Evolutionary conservation across 345 rosid genomes (phyloP), one percentile per base, ranked within the genome.

Genomic region (Boechera divaricarpa): DNA sequence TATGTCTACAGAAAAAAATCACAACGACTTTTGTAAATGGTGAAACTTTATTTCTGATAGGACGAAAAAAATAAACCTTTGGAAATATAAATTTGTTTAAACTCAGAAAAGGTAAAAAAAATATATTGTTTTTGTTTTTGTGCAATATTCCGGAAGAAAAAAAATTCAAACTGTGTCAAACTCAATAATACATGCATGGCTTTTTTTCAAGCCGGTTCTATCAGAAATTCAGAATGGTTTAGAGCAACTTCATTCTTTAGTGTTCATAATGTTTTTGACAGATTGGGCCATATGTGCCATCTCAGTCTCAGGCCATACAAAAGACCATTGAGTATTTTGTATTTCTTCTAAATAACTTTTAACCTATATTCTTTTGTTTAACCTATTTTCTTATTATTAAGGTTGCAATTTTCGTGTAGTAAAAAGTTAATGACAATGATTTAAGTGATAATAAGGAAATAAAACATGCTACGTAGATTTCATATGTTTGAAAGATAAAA

Each of bases 231-330:
- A 44, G 53, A n/a, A 47, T 42, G 33, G 45, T 0, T 4, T n/a
- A 32, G 55, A 45, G 5, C 16, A 18, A 8, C 4, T n/a, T 42
- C 28, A 32, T 5, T 38, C 18, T 42, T 69, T 1, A 57, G 44
- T 44, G 35, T 47, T 33, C 52, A 26, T 26, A 10, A 16, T 38
- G 16, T 39, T 51, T n/a, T 24, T 36, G 1, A 52, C 21, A 73
- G 35, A 39, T 21, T 63, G 62, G 69, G 24, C 42, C 44, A 60
- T 35, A 59, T 13, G 75, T 49, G 38, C 29, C 60, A 36, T 48
- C 60, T 28, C 12, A 16, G 39, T 38, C 77, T n/a, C 16, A 45
- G 16, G 7, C 49, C 69, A 63, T 9, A 48, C 16, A 45, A 64
- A 32, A 64, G 55, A 42, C 29, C 32, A 51, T 7, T 32, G 49